Conservation (phyloP, 2,329 filamentous ascomycete genomes). For the Xylaria sp. region DNA sequence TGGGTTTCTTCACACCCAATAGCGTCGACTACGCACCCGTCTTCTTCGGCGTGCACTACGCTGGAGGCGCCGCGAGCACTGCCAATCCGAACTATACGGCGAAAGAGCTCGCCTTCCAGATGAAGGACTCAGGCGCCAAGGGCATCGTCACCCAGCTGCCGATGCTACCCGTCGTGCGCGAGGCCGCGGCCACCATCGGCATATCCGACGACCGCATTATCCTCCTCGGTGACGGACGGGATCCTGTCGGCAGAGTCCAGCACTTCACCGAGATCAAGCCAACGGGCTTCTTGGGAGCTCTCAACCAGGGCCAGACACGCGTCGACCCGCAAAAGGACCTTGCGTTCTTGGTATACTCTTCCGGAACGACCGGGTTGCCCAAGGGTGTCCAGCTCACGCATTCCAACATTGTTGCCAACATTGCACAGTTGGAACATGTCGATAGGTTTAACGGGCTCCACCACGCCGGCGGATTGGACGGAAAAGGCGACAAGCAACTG, state of each 20-base stretch:
- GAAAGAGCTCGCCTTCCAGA: slow-evolving; percentile 83
- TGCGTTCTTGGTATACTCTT: slow-evolving; percentile 86
- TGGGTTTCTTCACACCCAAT: slow-evolving; percentile 85
- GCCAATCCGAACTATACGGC: slow-evolving; percentile 88
- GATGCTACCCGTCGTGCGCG: slow-evolving; percentile 66
- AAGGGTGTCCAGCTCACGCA: slow-evolving; percentile 92
- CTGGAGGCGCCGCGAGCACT: slow-evolving; percentile 80
- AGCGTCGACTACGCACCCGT: slow-evolving; percentile 80
- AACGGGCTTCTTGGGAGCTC: slow-evolving; percentile 62
- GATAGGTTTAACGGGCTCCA: slow-evolving; percentile 64
- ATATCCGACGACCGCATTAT: slow-evolving; percentile 76
- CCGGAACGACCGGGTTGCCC: slow-evolving; percentile 86
- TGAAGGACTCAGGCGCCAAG: slow-evolving; percentile 77
- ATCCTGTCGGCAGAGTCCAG: slow-evolving; percentile 63
- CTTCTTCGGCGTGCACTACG: slow-evolving; percentile 82
- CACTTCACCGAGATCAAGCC: slow-evolving; percentile 77
- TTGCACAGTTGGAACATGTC: slow-evolving; percentile 58
- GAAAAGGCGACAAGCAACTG: slow-evolving; percentile 73
- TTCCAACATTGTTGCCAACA: slow-evolving; percentile 79
- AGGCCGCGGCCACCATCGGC: slow-evolving; percentile 72
- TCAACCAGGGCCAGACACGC: slow-evolving; percentile 58
- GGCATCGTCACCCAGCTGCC: slow-evolving; percentile 75
- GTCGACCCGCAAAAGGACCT: slow-evolving; percentile 74
- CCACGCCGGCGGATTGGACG: slow-evolving; percentile 60
- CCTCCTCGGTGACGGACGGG: slow-evolving; percentile 72